Evolutionary conservation across 2,329 filamentous ascomycete genomes (phyloP), one percentile per base, ranked within the genome.

Genomic region (Tolypocladium paradoxum): DNA sequence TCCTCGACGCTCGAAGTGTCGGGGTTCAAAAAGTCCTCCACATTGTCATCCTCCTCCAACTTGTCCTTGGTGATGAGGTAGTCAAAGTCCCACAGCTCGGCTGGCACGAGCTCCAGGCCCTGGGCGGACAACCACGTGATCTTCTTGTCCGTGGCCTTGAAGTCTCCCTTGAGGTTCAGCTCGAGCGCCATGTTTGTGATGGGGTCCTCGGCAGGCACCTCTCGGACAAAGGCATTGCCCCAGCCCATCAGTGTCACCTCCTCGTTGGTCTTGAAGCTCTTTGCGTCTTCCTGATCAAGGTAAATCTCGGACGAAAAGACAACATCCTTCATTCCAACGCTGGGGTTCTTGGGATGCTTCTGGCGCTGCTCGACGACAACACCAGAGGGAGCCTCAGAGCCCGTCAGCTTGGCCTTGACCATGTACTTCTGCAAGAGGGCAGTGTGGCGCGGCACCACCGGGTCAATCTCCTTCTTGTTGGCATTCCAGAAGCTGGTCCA

Each of bases 161-260:
- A 88, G 68, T 97, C 92, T 53, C 92, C 91, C 62, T 87, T 83
- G 49, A 96, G 81, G 70, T 97, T 87, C n/a, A 96, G 82, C 71
- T 96, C 89, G 52, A 93, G 76, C 54, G 87, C 86, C 38, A 96
- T 77, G 36, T 73, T 75, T 14, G 83, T 85, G 62, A 96, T 83
- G 48, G 81, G 74, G 12, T 76, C 76, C 20, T 71, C 69, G 33
- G 73, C 70, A 48, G 80, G 75, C 56, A 89, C 82, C 55, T 83
- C 82, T 53, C 84, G 81, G 27, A 93, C 87, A 59, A 90, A 81
- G 14, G 87, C 89, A 64, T 95, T 95, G 61, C 92, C 93, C 92
- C 92, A 97, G 68, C 87, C 87, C 92, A 96, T 96, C 43, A 96
- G 78, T 0, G 92, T 96, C 63, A 97, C 88, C 70, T 96, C 91